Evolutionary conservation across 768 basidiomycete genomes (phyloP).

Genomic region (Mycena floridula): DNA sequence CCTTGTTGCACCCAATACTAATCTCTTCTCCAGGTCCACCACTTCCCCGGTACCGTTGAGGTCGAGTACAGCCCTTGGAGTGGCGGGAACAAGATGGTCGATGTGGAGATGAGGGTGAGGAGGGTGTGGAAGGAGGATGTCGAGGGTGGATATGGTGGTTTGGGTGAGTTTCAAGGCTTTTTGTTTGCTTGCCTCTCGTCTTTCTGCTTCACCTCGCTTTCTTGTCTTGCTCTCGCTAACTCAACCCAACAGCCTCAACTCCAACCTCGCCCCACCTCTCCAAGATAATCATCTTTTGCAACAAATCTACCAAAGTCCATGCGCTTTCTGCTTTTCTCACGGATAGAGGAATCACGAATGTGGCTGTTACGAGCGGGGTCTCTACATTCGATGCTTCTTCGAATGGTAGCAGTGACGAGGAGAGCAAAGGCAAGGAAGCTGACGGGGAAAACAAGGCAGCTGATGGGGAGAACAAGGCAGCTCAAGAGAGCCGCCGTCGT

Average conservation of each 20-base stretch:
- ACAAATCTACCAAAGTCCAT: conserved; percentile 63
- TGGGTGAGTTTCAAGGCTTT: no score
- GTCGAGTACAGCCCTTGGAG: conserved; percentile 74
- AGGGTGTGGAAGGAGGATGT: conserved; percentile 72
- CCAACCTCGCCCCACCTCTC: no score
- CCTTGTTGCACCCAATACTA: no score
- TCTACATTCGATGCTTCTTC: no score
- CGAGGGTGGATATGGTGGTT: no score
- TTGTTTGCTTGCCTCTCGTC: no score
- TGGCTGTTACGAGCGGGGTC: conserved; percentile 70
- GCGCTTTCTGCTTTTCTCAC: conserved; percentile 53
- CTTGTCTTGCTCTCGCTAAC: conserved; percentile 10
- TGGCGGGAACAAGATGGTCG: conserved; percentile 75
- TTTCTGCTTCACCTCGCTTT: no score
- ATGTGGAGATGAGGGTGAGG: conserved; percentile 70
- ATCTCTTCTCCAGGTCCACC: conserved; percentile 85
- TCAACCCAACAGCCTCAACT: conserved; percentile 18
- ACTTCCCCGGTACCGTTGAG: conserved; percentile 61
- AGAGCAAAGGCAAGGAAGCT: conserved; percentile 50
- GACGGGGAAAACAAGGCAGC: conserved; percentile 47
- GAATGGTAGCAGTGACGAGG: conserved; percentile 15
- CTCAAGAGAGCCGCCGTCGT: no score
- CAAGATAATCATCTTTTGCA: conserved; percentile 81
- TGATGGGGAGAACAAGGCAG: no score
- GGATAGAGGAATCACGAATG: conserved; percentile 53